These are phyloP conservation scores for Monosporascus sp. DNA, from an alignment of 2,329 filamentous ascomycete genomes.

Conservation along the genomic window DNA sequence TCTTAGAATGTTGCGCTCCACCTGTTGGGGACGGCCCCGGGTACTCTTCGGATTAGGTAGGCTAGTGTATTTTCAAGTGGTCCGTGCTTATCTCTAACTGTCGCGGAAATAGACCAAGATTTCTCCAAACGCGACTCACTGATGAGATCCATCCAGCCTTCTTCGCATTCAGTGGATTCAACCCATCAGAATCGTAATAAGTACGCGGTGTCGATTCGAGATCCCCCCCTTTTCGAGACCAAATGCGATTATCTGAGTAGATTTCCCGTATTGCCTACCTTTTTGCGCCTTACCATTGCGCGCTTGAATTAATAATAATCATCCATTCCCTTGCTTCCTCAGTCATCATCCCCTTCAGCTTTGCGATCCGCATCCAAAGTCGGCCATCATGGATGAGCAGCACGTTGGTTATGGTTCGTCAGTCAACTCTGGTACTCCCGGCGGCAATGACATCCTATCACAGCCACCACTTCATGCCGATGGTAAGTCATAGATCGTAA, in stretches of 20 bases:
- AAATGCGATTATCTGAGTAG: background rate
- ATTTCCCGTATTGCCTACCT: background rate
- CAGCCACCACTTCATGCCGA: constrained; percentile 49
- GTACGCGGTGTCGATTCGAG: background rate
- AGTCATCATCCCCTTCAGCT: background rate
- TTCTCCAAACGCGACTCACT: background rate
- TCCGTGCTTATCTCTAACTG: background rate
- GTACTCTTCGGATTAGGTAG: background rate
- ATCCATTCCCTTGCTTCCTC: background rate
- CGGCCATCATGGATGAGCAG: constrained; percentile 51
- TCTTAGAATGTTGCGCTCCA: too few species aligned
- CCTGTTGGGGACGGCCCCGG: background rate
- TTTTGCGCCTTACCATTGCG: background rate
- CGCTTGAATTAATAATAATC: background rate
- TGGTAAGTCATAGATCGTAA: constrained; percentile 32
- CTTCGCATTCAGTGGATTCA: background rate
- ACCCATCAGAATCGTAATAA: background rate
- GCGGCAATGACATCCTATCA: constrained; percentile 50
- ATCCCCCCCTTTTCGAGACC: too few species aligned
- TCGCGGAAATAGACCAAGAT: background rate
- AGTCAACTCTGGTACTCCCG: constrained; percentile 49
- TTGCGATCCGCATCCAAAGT: background rate
- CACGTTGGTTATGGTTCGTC: constrained; percentile 53
- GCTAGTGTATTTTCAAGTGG: background rate
- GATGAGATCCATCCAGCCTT: background rate